phyloP scores from a whole-genome alignment of 768 basidiomycete genomes.

The Mycena belliarum region DNA sequence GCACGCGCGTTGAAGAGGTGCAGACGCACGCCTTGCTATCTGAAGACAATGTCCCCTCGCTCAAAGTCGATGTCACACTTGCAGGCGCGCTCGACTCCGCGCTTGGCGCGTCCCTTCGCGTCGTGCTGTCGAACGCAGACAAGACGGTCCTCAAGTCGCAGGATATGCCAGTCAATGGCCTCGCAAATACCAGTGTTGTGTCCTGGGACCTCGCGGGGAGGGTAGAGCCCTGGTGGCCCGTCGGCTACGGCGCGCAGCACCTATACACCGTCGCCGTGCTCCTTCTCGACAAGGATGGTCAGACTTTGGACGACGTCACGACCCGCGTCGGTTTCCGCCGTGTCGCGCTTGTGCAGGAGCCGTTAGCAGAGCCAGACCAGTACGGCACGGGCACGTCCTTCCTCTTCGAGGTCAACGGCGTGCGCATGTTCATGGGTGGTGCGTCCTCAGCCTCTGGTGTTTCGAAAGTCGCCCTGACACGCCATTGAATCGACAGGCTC shows the following conservation, averaged over 20 bases:
- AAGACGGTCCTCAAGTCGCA: constrained; percentile 33
- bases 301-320: constrained; percentile 43
- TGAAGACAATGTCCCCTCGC: constrained; percentile 41
- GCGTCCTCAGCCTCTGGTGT: constrained; percentile 19
- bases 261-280: constrained; percentile 59
- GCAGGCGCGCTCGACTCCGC: constrained; percentile 34
- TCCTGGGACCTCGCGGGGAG: constrained; percentile 47
- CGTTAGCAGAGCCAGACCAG: constrained; percentile 58
- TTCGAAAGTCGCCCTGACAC: neutral
- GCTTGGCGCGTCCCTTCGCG: constrained; percentile 37
- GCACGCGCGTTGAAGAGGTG: constrained; percentile 56
- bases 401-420: constrained; percentile 82
- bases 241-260: constrained; percentile 72
- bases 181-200: constrained; percentile 25
- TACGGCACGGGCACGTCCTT: constrained; percentile 69
- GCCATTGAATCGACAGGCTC: constrained; percentile 55
- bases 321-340: constrained; percentile 75
- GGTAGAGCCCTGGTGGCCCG: constrained; percentile 77
- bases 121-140: constrained; percentile 34
- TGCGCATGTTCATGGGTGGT: constrained; percentile 86
- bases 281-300: constrained; percentile 40
- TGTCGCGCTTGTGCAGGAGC: constrained; percentile 72
- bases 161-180: constrained; percentile 26
- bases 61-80: constrained; percentile 47
- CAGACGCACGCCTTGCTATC: constrained; percentile 52